Conservation (phyloP, 805 yeast species). For the Schizosaccharomyces cryophilus region DNA sequence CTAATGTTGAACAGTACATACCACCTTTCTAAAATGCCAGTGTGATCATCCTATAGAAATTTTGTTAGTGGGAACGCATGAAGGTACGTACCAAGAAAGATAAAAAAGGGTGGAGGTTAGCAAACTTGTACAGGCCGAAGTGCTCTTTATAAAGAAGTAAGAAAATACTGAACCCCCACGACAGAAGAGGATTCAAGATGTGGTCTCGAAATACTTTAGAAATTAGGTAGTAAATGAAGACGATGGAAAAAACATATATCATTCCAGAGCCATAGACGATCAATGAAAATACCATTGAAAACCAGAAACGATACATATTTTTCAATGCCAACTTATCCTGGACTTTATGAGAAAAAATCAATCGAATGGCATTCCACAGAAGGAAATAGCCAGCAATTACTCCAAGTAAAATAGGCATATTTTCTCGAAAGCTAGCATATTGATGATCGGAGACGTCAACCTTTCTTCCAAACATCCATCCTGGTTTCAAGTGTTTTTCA, state of each 20-base stretch:
- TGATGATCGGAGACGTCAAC: conserved; percentile 86
- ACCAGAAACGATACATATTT: conserved; percentile 40
- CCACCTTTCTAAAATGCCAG: conserved; percentile 75
- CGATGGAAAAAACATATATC: conserved; percentile 34
- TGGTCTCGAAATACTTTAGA: conserved; percentile 14
- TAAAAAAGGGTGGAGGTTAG: conserved; percentile 19
- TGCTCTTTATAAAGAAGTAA: conserved; percentile 56
- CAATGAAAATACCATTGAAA: conserved; percentile 43
- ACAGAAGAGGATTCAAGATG: conserved; percentile 9
- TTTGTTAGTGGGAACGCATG: background rate
- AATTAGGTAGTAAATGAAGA: conserved; percentile 27
- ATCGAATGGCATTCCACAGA: conserved; percentile 19
- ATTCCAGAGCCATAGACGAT: conserved; percentile 58
- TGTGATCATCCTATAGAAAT: conserved; percentile 21
- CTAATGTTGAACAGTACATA: conserved; percentile 88
- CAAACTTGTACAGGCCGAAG: conserved; percentile 30
- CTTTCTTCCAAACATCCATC: conserved; percentile 77
- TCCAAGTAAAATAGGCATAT: conserved; percentile 32
- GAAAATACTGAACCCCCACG: conserved; percentile 65
- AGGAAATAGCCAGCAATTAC: conserved; percentile 33
- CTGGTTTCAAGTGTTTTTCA: conserved; percentile 37
- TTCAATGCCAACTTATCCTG: background rate
- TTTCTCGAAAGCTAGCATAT: conserved; percentile 66
- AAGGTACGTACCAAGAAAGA: conserved; percentile 20
- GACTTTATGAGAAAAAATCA: conserved; percentile 10